Evolutionary conservation across 306 rosid species (phyloP).

Genomic region (Sicyos edulis): DNA sequence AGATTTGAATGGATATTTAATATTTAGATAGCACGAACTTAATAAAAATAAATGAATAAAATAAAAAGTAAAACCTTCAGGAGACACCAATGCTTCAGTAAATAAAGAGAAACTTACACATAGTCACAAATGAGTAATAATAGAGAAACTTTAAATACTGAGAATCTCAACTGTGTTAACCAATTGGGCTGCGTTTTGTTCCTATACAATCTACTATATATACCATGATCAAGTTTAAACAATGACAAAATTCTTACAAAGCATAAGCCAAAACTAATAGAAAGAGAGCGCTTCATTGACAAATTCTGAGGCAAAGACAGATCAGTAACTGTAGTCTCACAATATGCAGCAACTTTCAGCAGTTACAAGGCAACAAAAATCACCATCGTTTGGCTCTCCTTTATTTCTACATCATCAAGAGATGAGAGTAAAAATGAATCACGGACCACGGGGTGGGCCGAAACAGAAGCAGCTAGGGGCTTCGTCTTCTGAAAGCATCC

Average conservation of each 20-base stretch:
- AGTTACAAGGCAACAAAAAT: constrained; percentile 7
- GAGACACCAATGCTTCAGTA: background rate
- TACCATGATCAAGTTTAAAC: background rate
- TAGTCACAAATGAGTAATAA: background rate
- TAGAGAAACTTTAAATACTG: background rate
- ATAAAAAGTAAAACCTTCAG: background rate
- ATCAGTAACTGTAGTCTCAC: background rate
- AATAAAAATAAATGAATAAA: background rate
- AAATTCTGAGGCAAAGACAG: constrained; percentile 14
- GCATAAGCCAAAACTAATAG: background rate
- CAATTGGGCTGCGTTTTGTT: background rate
- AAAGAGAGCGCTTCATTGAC: constrained; percentile 4
- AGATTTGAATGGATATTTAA: background rate
- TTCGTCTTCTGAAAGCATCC: constrained; percentile 57
- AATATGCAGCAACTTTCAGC: background rate
- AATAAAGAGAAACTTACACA: background rate
- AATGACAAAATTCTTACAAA: background rate
- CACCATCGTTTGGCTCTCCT: constrained; percentile 14
- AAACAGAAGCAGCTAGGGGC: constrained; percentile 44
- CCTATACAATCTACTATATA: constrained; percentile 14
- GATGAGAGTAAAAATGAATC: constrained; percentile 15
- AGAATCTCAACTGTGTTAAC: too few relatives aligned
- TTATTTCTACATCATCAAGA: constrained; percentile 7
- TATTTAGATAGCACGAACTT: background rate
- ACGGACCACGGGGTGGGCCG: constrained; percentile 51